Evolutionary conservation across 768 basidiomycete species (phyloP).

Genomic region (Cystofilobasidium bisporidii): DNA sequence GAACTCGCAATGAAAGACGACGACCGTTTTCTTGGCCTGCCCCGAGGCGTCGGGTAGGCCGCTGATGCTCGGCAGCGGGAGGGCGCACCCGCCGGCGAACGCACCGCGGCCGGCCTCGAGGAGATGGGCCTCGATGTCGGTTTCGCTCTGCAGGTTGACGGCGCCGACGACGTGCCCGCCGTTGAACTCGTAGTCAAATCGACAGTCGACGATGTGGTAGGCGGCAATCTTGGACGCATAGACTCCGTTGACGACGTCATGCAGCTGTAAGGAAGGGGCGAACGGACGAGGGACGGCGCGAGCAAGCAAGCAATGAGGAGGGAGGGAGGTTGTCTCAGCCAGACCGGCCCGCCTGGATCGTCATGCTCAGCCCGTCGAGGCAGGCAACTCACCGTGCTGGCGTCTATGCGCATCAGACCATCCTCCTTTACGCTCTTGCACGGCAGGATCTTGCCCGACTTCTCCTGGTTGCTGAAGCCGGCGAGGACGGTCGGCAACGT

Average conservation of each 20-base stretch:
- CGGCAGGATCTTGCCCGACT: constrained; percentile 82
- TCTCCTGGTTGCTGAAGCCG: constrained; percentile 55
- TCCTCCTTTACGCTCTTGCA: constrained; percentile 91
- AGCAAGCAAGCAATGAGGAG: constrained; percentile 14
- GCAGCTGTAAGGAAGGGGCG: constrained; percentile 54
- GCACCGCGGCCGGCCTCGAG: constrained; percentile 43
- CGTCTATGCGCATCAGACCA: constrained; percentile 80
- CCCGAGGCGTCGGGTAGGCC: constrained; percentile 34
- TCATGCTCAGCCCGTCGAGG: too few relatives aligned
- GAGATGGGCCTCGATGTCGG: constrained; percentile 68
- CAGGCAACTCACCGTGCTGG: constrained; percentile 56
- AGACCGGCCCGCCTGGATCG: too few relatives aligned
- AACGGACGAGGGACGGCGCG: constrained; percentile 25
- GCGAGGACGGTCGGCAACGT: constrained; percentile 6
- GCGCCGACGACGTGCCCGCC: constrained; percentile 91
- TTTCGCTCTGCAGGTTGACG: constrained; percentile 75
- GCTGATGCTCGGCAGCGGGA: constrained; percentile 47
- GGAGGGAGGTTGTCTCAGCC: neutral
- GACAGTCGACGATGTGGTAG: constrained; percentile 84
- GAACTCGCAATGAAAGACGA: constrained; percentile 98
- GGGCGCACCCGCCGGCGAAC: constrained; percentile 39
- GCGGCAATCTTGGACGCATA: constrained; percentile 57
- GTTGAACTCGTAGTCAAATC: constrained; percentile 90
- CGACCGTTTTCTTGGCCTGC: constrained; percentile 59
- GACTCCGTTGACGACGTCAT: constrained; percentile 63